Base-by-base conservation (phyloP, 805 yeast species). In the Myxozyma lipomycoides region DNA sequence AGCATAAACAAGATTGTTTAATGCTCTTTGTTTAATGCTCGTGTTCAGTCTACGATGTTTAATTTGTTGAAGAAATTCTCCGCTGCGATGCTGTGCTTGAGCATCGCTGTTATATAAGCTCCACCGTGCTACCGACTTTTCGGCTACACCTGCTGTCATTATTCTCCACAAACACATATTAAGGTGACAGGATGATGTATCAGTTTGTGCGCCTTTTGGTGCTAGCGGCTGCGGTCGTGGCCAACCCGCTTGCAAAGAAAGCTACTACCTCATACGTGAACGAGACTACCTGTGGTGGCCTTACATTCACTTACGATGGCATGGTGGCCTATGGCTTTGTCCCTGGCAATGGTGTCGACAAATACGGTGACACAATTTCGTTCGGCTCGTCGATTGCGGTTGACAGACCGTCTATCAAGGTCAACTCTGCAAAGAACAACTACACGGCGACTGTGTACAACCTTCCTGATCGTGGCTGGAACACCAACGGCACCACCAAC, bases 381-480 rank as follows among this genome's bases (percentile, higher is more conserved):
- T 55, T 48, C 26, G 59, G 59, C 22, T 50, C 52, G 7, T 25
- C 48, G 17, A 41, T 48, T 10, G 21, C 55, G 9, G 18, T 55
- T 18, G 59, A 55, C 38, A 39, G 51, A 9, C 46, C 59, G 10
- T 55, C 59, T 25, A 30, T 52, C 40, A 53, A 46, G 40, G 34
- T 46, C 40, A 39, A 48, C 39, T 26, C 32, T 25, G 57, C 48
- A 18, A n/a, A 19, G 22, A 43, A 40, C 38, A 51, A 48, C 43
- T 35, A 40, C 43, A 18, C 51, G 10, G 54, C 51, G 15, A 45
- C 42, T 32, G 49, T 36, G 28, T 53, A 48, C 46, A 43, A 34
- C 46, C 41, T 48, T 18, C 59, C 59, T 28, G 59, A 55, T 47
- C 51, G 59, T 18, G 59, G 59, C 37, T 54, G 58, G 58, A 54